Base-by-base conservation (phyloP, 2,329 filamentous ascomycete genomes). In the Aureobasidium sp. region DNA sequence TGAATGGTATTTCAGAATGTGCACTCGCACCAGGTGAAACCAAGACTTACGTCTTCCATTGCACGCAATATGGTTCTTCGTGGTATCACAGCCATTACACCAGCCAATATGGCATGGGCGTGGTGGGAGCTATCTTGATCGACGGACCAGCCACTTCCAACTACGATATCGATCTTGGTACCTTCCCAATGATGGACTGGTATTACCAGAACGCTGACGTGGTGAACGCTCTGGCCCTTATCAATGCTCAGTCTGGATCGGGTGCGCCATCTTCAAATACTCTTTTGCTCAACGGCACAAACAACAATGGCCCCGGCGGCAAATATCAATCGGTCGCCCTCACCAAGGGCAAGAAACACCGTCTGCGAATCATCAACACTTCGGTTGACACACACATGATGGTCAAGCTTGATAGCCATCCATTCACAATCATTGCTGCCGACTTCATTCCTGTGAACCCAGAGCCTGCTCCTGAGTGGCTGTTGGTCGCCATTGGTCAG, bases 41-140 rank as follows among this genome's bases (percentile, higher is more conserved):
- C 0, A 75, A 77, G 34, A 83, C 79, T 1, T 88, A 88, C 70
- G 78, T 69, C 2, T 87, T 81, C 74, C 75, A 75, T 41, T 80
- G 78, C 7, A 80, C 77, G 1, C 74, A 76, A 60, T 76, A 73
- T 45, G 75, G 75, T 29, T 59, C 62, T 10, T 65, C 68, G 6
- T 78, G 76, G 76, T 77, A 77, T 61, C 76, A 78, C 61, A 73
- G 70, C 21, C 76, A 78, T 61, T 75, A 71, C 65, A 72, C 70
- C 34, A 69, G 70, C 11, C 76, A 78, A 63, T 78, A 78, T 58
- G 74, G 71, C 10, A 75, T 77, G 21, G 77, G 77, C 49, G 71
- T 77, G 5, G 65, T 76, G 5, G 77, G 77, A 3, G 67, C 72
- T 8, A 70, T 78, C 8, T 64, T 75, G 49, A 75, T 77, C 54